Conservation (phyloP, 2,329 filamentous ascomycete species). For the Botrytis byssoidea region DNA sequence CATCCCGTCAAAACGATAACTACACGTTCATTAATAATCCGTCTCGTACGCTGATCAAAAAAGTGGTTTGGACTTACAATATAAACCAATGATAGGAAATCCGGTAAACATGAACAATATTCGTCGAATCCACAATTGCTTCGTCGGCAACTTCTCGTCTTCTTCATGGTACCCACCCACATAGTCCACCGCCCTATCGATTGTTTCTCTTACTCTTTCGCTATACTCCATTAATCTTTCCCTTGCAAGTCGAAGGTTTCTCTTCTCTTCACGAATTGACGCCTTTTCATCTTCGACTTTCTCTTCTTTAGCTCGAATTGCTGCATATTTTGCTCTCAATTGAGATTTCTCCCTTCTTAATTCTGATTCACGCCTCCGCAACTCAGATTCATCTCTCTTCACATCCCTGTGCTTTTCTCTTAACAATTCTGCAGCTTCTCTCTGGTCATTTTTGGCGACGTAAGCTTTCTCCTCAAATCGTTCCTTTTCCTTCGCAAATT, state of each 20-base stretch:
- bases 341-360: neutral
- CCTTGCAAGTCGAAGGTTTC: neutral
- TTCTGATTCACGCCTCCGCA: neutral
- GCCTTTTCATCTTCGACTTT: constrained; percentile 8
- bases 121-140: constrained; percentile 4
- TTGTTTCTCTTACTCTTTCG: constrained; percentile 8
- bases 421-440: neutral
- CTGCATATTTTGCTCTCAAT: neutral
- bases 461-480: neutral
- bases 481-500: constrained; percentile 1
- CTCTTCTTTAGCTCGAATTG: neutral
- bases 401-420: neutral
- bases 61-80: neutral
- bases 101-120: neutral
- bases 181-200: constrained; percentile 7
- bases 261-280: constrained; percentile 6
- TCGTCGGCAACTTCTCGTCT: neutral
- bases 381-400: neutral
- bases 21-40: neutral
- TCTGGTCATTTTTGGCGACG: neutral
- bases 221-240: neutral
- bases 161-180: neutral
- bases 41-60: neutral
- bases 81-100: constrained; percentile 1
- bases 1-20: constrained; percentile 9